These are phyloP conservation scores for Panicum virgatum DNA, from an alignment of 202 grass and related monocot species.

Conservation along the genomic window DNA sequence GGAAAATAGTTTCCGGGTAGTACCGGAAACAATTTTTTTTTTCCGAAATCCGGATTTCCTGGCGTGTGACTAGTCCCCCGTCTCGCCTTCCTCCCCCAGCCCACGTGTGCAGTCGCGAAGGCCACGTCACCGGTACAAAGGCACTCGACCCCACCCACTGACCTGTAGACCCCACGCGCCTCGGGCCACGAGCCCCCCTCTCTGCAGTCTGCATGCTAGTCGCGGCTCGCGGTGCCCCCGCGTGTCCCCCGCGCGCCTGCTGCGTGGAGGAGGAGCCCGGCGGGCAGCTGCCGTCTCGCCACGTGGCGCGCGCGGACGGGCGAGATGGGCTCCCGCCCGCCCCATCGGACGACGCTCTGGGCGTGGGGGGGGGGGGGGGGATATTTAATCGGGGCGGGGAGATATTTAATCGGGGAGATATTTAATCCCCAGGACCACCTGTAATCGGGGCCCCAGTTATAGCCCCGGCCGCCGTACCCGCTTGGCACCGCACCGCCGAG, in stretches of 20 bases:
- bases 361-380: not conserved
- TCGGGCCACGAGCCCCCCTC: not conserved
- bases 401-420: slow-evolving; percentile 34
- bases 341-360: not conserved
- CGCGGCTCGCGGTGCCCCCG: slow-evolving; percentile 25
- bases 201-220: slow-evolving; percentile 52
- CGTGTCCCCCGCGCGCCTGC: slow-evolving; percentile 36
- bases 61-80: too few relatives aligned
- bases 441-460: too few relatives aligned
- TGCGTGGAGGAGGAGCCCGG: slow-evolving; percentile 41
- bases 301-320: slow-evolving; percentile 45
- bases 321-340: not conserved
- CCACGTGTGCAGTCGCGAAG: slow-evolving; percentile 29
- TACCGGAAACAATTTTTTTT: too few relatives aligned
- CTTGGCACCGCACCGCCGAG: not conserved
- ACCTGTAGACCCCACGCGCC: not conserved
- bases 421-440: too few relatives aligned
- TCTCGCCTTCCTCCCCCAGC: too few relatives aligned
- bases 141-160: too few relatives aligned
- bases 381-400: slow-evolving; percentile 24
- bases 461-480: not conserved
- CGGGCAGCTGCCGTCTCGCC: not conserved
- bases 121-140: slow-evolving; percentile 20
- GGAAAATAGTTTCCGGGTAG: too few relatives aligned
- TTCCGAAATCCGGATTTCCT: too few relatives aligned